These are phyloP conservation scores for Pseudogymnoascus sp. DNA, from an alignment of 2,329 filamentous ascomycete genomes.

Conservation along the genomic window DNA sequence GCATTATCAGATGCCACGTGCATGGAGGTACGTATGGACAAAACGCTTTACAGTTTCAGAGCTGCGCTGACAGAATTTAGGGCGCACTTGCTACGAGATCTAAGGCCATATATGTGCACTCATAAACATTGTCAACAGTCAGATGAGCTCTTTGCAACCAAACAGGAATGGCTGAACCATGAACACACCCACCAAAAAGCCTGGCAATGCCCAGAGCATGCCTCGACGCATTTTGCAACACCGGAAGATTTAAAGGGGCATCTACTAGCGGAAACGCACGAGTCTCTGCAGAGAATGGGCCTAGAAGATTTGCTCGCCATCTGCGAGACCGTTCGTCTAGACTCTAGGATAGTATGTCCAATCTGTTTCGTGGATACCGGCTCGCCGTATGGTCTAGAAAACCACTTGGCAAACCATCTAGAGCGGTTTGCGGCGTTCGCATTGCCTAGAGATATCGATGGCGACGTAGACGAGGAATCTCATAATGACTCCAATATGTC, in stretches of 20 bases:
- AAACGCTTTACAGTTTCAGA: neutral
- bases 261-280: neutral
- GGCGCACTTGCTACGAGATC: neutral
- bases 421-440: constrained; percentile 4
- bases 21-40: neutral
- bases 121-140: neutral
- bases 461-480: neutral
- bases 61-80: neutral
- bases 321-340: neutral
- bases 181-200: neutral
- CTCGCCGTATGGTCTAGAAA: neutral
- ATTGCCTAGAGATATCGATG: neutral
- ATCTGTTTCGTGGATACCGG: neutral
- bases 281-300: neutral
- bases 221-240: neutral
- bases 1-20: neutral
- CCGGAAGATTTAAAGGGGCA: neutral
- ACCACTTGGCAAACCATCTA: neutral
- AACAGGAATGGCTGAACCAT: neutral
- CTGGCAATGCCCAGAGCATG: constrained; percentile 3
- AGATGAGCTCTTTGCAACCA: neutral
- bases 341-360: neutral
- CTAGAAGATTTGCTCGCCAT: neutral
- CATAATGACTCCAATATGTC: neutral
- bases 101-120: neutral